A percentile compares a stretch with the other conserved stretches of the same genome.
Conservation (phyloP, 352 stramenopile genomes). For the Phytophthora vignae region DNA sequence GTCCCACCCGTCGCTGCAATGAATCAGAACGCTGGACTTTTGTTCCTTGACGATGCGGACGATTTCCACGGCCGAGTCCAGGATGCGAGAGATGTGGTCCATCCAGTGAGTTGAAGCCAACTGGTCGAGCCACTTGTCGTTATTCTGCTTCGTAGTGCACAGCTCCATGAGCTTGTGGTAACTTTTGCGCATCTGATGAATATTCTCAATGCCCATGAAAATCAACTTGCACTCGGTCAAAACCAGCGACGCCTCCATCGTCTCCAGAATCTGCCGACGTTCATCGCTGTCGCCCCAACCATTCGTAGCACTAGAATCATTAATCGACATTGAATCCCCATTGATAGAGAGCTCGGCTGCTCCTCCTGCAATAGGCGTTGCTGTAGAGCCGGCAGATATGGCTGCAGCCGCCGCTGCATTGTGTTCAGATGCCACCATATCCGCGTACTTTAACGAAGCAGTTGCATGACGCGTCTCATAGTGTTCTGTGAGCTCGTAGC, state of each 20-base stretch:
- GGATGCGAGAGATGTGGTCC: slow-evolving; percentile 79
- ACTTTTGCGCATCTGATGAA: slow-evolving; percentile 91
- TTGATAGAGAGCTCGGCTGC: slow-evolving; percentile 17
- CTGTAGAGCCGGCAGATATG: slow-evolving; percentile 13
- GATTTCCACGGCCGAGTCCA: slow-evolving; percentile 87
- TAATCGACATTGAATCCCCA: slow-evolving; percentile 21
- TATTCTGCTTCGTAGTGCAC: slow-evolving; percentile 68
- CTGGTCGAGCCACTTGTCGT: slow-evolving; percentile 86
- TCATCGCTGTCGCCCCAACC: slow-evolving; percentile 28
- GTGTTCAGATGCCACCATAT: slow-evolving; percentile 62
- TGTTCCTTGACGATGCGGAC: slow-evolving; percentile 80
- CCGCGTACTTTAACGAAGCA: slow-evolving; percentile 68
- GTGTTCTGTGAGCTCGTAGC: slow-evolving; percentile 90
- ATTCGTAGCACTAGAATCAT: slow-evolving; percentile 10
- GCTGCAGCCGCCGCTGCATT: slow-evolving; percentile 31
- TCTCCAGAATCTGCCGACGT: slow-evolving; percentile 42
- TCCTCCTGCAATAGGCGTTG: slow-evolving; percentile 7
- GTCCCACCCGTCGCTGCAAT: slow-evolving; percentile 99
- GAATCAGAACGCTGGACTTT: slow-evolving; percentile 95
- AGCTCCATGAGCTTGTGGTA: slow-evolving; percentile 83
- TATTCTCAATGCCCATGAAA: slow-evolving; percentile 94
- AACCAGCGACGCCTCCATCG: slow-evolving; percentile 62
- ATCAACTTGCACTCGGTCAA: slow-evolving; percentile 86
- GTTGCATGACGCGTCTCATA: slow-evolving; percentile 77
- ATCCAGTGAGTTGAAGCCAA: slow-evolving; percentile 78